phyloP scores from a whole-genome alignment of 2,329 filamentous ascomycete species.

The Arthrinium phaeospermum region DNA sequence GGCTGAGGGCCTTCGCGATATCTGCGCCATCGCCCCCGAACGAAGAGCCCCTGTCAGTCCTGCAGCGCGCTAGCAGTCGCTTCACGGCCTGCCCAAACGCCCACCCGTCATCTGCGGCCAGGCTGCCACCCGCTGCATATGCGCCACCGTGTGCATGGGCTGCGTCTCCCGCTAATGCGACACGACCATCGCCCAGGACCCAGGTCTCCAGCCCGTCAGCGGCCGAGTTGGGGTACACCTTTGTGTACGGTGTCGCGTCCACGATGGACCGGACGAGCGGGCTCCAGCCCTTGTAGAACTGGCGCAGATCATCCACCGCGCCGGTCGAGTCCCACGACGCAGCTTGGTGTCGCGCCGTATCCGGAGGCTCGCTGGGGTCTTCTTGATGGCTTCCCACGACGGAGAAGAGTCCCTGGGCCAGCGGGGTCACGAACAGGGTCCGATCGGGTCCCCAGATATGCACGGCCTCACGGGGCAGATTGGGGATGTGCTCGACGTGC shows the following conservation, averaged over 20 bases:
- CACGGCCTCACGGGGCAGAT: slow-evolving; percentile 47
- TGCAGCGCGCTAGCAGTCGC: slow-evolving; percentile 42
- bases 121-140: slow-evolving; percentile 46
- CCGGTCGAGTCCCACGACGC: slow-evolving; percentile 47
- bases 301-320: slow-evolving; percentile 42
- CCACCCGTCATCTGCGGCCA: slow-evolving; percentile 48
- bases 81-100: slow-evolving; percentile 46
- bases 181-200: slow-evolving; percentile 43
- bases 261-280: slow-evolving; percentile 46
- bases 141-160: slow-evolving; percentile 49
- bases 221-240: slow-evolving; percentile 49
- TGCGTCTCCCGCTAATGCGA: slow-evolving; percentile 47
- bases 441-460: slow-evolving; percentile 51
- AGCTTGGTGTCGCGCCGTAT: slow-evolving; percentile 36
- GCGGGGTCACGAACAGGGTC: slow-evolving; percentile 49
- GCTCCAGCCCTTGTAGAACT: slow-evolving; percentile 50
- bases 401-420: slow-evolving; percentile 49
- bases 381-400: slow-evolving; percentile 49
- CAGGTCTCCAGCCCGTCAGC: slow-evolving; percentile 47
- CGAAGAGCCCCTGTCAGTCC: too few species aligned
- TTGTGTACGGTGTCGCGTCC: slow-evolving; percentile 46
- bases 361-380: slow-evolving; percentile 37
- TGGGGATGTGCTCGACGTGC: slow-evolving; percentile 45
- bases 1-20: slow-evolving; percentile 39
- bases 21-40: too few species aligned